phyloP scores from a whole-genome alignment of 441 rosid genomes.

The Adansonia madagascariensis region DNA sequence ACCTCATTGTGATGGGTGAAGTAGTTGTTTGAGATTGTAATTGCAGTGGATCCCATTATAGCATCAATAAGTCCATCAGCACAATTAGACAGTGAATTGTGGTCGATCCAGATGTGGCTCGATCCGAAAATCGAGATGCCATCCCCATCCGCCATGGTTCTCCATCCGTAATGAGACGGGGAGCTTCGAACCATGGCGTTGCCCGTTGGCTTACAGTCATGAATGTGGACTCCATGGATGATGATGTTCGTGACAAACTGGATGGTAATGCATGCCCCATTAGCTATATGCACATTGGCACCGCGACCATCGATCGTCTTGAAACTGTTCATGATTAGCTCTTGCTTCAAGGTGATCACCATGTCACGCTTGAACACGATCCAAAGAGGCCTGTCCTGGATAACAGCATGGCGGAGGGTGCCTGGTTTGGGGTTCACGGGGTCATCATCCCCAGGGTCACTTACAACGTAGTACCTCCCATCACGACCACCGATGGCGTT shows the following conservation, averaged over 20 bases:
- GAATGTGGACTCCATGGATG: conserved; percentile 61
- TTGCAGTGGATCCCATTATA: conserved; percentile 65
- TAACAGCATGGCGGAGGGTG: conserved; percentile 67
- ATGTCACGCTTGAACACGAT: conserved; percentile 68
- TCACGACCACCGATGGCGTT: conserved; percentile 73
- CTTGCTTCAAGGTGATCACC: conserved; percentile 64
- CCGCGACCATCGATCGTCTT: conserved; percentile 78
- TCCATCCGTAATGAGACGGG: conserved; percentile 72
- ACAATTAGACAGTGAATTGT: conserved; percentile 62
- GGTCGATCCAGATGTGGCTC: conserved; percentile 66
- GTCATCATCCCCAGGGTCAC: conserved; percentile 50
- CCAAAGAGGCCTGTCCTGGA: conserved; percentile 68
- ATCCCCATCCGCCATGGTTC: conserved; percentile 70
- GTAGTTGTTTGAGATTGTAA: conserved; percentile 66
- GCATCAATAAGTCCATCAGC: conserved; percentile 68
- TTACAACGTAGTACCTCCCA: conserved; percentile 60
- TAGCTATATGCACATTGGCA: conserved; percentile 61
- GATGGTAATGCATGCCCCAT: conserved; percentile 64
- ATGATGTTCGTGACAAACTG: conserved; percentile 66
- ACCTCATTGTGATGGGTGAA: conserved; percentile 68
- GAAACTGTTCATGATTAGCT: conserved; percentile 70
- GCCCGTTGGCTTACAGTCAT: conserved; percentile 62
- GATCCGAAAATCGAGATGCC: conserved; percentile 60
- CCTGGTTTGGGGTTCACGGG: conserved; percentile 66
- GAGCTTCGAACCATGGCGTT: conserved; percentile 75